Base-by-base conservation (phyloP, 805 yeast species). In the Zygoascus ofunaensis region DNA sequence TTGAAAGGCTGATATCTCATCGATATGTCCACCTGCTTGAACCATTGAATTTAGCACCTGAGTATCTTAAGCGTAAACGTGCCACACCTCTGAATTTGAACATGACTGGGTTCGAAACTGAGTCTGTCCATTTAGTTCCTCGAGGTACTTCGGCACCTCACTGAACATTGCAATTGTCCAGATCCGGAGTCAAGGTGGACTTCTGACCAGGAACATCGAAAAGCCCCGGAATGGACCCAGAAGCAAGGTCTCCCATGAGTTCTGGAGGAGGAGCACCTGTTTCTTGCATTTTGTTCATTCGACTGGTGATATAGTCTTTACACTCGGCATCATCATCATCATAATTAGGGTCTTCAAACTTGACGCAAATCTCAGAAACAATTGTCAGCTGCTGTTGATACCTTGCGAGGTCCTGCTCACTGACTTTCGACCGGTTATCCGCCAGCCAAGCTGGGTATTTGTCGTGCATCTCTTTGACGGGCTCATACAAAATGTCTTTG, bases 401-500 rank as follows among this genome's bases (percentile, higher is more conserved):
- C 30, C 76, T 71, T 2, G 55, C 61, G 47, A 69, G 64, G 42
- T 82, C 80, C 4, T 66, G 76, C 2, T 60, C 65, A 5, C 69
- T 44, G 21, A 78, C 58, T 32, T 57, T 59, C 5, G 68, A 71
- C 42, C 68, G 66, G 50, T 82, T 72, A 39, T 73, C 74, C 37
- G 65, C 63, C 49, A 90, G 69, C 80, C 85, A 90, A 22, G 62
- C 72, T 2, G 87, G 84, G 59, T 79, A 86, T 57, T 84, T 85
- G 10, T 68, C 64, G 51, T 80, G 76, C 59, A 89, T 71, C 48
- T 87, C 95, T 56, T 80, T 82, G 64, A 90, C 72, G 2, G 97
- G 96, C 53, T 82, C 94, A 58, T 85, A 89, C 33, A 90, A 70
- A 18, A 89, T 83, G 46, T 81, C 89, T 57, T 87, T 90, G 4